phyloP scores from a whole-genome alignment of 495 filamentous ascomycete species.

The Podospora anserina region DNA sequence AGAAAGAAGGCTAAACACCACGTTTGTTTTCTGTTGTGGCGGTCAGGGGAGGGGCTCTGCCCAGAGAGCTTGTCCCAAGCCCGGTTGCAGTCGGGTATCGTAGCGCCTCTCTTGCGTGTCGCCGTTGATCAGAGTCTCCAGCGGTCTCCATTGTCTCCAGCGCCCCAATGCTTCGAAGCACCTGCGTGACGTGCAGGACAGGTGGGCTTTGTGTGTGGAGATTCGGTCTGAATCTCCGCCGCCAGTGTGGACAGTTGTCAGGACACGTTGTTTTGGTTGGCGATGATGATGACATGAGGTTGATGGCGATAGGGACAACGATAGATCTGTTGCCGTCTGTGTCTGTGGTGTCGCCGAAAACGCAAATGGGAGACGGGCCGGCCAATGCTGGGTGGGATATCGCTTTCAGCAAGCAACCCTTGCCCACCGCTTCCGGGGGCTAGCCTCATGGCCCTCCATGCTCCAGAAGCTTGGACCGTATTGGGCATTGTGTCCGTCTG shows the following conservation, averaged over 20 bases:
- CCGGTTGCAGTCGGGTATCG: not conserved
- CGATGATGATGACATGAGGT: not conserved
- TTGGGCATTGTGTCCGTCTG: slow-evolving; percentile 4
- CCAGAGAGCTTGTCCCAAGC: slow-evolving; percentile 6
- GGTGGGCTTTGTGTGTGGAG: not conserved
- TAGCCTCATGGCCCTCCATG: not conserved
- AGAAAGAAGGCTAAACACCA: slow-evolving; percentile 6
- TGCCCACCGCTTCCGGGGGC: not conserved
- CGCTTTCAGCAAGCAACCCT: not conserved
- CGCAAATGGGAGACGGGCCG: not conserved
- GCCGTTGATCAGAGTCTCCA: not conserved
- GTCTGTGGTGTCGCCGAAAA: not conserved
- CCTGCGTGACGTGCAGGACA: not conserved
- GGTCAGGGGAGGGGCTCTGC: slow-evolving; percentile 11
- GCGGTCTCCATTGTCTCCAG: not conserved
- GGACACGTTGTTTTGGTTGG: not conserved
- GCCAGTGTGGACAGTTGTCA: not conserved
- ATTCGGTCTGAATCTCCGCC: not conserved
- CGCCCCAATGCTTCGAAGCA: not conserved
- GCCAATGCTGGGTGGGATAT: not conserved
- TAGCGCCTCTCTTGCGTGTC: not conserved
- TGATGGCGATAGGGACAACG: not conserved
- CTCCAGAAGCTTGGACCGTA: slow-evolving; percentile 12
- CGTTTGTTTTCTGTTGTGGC: slow-evolving; percentile 9
- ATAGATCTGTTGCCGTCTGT: not conserved